Conservation (phyloP, 2,329 filamentous ascomycete genomes). For the Colletotrichum tropicale region DNA sequence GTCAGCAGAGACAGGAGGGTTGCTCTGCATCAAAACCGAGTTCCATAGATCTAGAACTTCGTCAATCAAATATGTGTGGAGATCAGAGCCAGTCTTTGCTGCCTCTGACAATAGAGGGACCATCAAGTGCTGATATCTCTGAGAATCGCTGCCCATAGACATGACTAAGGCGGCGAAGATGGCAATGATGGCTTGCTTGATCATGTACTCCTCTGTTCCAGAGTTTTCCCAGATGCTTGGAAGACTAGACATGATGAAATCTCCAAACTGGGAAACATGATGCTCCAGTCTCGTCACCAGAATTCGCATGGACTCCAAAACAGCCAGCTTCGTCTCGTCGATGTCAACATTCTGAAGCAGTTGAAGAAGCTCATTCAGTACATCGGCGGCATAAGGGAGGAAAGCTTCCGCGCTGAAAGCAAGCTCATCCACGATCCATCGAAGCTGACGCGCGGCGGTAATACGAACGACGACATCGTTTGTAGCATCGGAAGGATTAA, state of each 20-base stretch:
- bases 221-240: conserved; percentile 86
- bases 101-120: conserved; percentile 83
- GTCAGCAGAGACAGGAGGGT: conserved; percentile 63
- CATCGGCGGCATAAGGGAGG: conserved; percentile 75
- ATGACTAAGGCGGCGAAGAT: conserved; percentile 85
- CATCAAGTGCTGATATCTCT: conserved; percentile 79
- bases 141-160: conserved; percentile 80
- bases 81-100: conserved; percentile 75
- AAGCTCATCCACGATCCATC: conserved; percentile 81
- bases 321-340: conserved; percentile 87
- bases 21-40: conserved; percentile 71
- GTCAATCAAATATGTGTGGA: conserved; percentile 84
- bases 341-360: conserved; percentile 81
- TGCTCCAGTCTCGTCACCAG: conserved; percentile 83
- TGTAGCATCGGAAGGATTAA: conserved; percentile 75
- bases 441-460: conserved; percentile 86
- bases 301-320: conserved; percentile 84
- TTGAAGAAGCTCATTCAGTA: conserved; percentile 74
- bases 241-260: conserved; percentile 80
- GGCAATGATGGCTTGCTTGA: conserved; percentile 91
- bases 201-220: conserved; percentile 80
- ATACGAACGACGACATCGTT: conserved; percentile 94
- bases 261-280: conserved; percentile 70
- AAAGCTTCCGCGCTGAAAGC: conserved; percentile 79
- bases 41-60: conserved; percentile 92